Conservation (phyloP, 306 rosid species). For the Fragaria iinumae region DNA sequence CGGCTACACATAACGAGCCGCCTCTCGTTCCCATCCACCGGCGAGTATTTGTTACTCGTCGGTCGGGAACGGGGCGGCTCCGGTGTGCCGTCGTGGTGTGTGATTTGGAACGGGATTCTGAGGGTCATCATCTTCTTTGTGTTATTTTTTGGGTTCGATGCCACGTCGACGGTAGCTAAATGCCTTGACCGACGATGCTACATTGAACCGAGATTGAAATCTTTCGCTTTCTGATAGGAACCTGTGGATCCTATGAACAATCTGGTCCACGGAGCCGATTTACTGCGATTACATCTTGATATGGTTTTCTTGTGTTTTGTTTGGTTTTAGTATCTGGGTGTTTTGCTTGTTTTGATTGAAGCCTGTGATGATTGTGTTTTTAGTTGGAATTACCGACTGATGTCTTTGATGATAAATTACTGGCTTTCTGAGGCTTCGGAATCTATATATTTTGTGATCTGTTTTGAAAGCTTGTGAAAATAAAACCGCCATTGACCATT, state of each 20-base stretch:
- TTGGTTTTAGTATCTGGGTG: background rate
- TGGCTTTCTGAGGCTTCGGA: slow-evolving; percentile 66
- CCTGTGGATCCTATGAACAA: slow-evolving; percentile 38
- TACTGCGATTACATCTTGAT: slow-evolving; percentile 57
- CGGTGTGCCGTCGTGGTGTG: slow-evolving; percentile 40
- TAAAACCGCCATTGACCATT: background rate
- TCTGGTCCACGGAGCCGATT: slow-evolving; percentile 67
- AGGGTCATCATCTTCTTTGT: slow-evolving; percentile 34
- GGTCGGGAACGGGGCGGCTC: slow-evolving; percentile 32
- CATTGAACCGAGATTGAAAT: slow-evolving; percentile 58
- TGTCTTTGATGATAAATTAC: slow-evolving; percentile 52
- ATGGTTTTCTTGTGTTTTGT: background rate
- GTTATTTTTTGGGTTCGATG: slow-evolving; percentile 41
- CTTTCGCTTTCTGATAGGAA: slow-evolving; percentile 75
- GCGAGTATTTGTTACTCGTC: background rate
- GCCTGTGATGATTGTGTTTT: slow-evolving; percentile 57
- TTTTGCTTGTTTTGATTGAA: background rate
- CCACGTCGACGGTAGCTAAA: slow-evolving; percentile 70
- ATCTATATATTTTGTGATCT: background rate
- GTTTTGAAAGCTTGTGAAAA: background rate
- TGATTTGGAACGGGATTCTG: slow-evolving; percentile 84
- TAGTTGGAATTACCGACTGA: slow-evolving; percentile 87
- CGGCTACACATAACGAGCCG: slow-evolving; percentile 12
- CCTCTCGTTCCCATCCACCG: slow-evolving; percentile 37
- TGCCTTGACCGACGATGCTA: slow-evolving; percentile 69